These are phyloP conservation scores for Hypoxylon rubiginosum DNA, from an alignment of 2,329 filamentous ascomycete genomes.

Conservation along the genomic window DNA sequence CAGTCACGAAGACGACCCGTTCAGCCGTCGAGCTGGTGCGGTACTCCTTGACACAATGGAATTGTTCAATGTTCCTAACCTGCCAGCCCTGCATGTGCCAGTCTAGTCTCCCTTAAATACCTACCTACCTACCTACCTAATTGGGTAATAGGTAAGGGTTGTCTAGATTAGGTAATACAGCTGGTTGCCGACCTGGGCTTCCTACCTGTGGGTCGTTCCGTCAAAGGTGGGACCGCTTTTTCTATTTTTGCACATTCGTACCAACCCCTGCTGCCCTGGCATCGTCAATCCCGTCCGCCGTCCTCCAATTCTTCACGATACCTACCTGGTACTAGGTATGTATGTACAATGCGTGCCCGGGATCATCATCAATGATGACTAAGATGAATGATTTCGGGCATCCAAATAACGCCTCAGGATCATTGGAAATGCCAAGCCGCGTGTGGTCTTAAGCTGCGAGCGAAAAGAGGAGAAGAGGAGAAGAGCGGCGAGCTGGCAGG, in stretches of 20 bases:
- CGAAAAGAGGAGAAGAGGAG: neutral
- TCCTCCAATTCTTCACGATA: neutral
- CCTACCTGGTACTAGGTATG: too few relatives aligned
- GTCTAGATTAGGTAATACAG: slow-evolving; percentile 4
- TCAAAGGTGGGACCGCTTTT: slow-evolving; percentile 12
- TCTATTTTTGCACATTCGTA: slow-evolving; percentile 32
- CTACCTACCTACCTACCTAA: slow-evolving; percentile 16
- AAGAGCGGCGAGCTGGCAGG: neutral
- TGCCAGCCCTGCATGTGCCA: neutral
- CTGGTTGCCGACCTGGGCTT: slow-evolving; percentile 5
- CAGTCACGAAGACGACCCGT: neutral
- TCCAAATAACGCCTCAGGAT: neutral
- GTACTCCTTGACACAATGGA: neutral
- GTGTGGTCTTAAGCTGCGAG: neutral
- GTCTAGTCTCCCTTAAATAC: neutral
- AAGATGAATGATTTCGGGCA: neutral
- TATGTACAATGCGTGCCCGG: neutral
- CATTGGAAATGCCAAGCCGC: neutral
- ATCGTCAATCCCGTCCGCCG: slow-evolving; percentile 4
- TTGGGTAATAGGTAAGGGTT: slow-evolving; percentile 4
- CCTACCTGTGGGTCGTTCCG: slow-evolving; percentile 2
- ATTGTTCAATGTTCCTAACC: neutral
- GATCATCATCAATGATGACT: neutral
- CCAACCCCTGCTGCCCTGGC: slow-evolving; percentile 6
- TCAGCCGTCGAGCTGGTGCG: neutral